phyloP scores from a whole-genome alignment of 2,329 filamentous ascomycete species.

The Sclerotiophoma versabilis region DNA sequence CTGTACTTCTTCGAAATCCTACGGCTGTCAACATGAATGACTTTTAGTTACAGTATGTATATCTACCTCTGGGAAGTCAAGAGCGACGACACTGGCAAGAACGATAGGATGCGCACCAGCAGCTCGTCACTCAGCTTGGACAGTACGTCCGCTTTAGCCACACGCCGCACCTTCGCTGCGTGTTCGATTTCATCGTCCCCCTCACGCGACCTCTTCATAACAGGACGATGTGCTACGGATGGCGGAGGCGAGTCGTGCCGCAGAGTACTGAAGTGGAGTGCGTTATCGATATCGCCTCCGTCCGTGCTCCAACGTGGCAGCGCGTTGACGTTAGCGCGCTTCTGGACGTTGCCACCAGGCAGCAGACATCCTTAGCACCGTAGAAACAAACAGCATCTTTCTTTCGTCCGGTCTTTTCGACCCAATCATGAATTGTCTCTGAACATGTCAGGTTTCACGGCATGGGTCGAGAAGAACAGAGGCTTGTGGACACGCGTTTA shows the following conservation, averaged over 20 bases:
- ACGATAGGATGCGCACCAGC: conserved; percentile 81
- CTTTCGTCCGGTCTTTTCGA: not conserved
- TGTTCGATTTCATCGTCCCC: conserved; percentile 36
- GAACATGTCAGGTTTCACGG: conserved; percentile 36
- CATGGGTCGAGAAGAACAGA: conserved; percentile 42
- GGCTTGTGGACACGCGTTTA: conserved; percentile 39
- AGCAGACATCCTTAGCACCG: conserved; percentile 16
- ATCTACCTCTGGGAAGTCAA: conserved; percentile 67
- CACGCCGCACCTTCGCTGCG: conserved; percentile 55
- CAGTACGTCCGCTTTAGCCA: conserved; percentile 64
- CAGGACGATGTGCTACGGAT: conserved; percentile 12
- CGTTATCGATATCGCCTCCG: conserved; percentile 27
- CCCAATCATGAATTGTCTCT: conserved; percentile 2
- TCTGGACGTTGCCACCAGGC: conserved; percentile 13
- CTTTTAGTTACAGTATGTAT: not conserved
- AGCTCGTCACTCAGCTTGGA: conserved; percentile 86
- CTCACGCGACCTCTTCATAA: conserved; percentile 50
- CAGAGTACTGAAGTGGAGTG: conserved; percentile 7
- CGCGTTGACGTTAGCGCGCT: conserved; percentile 31
- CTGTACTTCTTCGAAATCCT: conserved; percentile 79
- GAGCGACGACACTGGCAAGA: conserved; percentile 73
- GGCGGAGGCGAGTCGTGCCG: conserved; percentile 17
- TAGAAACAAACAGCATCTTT: not conserved
- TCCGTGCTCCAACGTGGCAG: conserved; percentile 32
- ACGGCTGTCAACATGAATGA: conserved; percentile 24